Base-by-base conservation (phyloP, 441 rosid species). In the Omphalea diandra region DNA sequence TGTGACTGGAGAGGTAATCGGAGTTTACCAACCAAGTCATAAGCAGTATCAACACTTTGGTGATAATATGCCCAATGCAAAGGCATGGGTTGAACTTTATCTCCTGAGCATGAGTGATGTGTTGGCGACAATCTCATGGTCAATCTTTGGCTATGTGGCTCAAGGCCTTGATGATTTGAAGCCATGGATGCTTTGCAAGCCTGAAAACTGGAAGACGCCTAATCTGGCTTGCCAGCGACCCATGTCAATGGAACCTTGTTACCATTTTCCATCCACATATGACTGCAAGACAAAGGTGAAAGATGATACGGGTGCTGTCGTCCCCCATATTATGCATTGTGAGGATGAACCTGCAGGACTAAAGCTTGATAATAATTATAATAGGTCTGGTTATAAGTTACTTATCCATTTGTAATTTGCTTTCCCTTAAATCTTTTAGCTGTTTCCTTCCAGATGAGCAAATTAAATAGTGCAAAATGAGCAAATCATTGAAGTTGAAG, bases 71-170 rank as follows among this genome's bases (percentile, higher is more conserved):
- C 96, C 86, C 81, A 80, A 88, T 73, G 64, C 75, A 76, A 86
- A 85, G 79, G 96, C 93, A 0, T 83, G 87, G 75, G 88, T 87
- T 0, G 96, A 90, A 72, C 85, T 90, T 72, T 83, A 86, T 65
- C 70, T 90, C 12, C 73, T 90, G 46, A 90, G 96, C 76, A 36
- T 90, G 73, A 75, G 76, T 2, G 87, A 90, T 60, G 78, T 77
- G 6, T 65, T 90, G 53, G 80, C 88, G 18, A 88, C 94, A n/a
- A 90, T 88, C 70, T 64, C 89, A 0, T 66, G 88, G 85, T 90
- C 97, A 3, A 90, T 90, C 0, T 90, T 90, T 4, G 92, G 97
- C 10, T 90, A 90, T 24, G 87, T 90, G 55, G 88, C 94, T 65
- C 91, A 85, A 67, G 86, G 93, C 24, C 83, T 90, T 0, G 90